These are phyloP conservation scores for Hericium coralloides DNA, from an alignment of 768 basidiomycete species.

Conservation along the genomic window DNA sequence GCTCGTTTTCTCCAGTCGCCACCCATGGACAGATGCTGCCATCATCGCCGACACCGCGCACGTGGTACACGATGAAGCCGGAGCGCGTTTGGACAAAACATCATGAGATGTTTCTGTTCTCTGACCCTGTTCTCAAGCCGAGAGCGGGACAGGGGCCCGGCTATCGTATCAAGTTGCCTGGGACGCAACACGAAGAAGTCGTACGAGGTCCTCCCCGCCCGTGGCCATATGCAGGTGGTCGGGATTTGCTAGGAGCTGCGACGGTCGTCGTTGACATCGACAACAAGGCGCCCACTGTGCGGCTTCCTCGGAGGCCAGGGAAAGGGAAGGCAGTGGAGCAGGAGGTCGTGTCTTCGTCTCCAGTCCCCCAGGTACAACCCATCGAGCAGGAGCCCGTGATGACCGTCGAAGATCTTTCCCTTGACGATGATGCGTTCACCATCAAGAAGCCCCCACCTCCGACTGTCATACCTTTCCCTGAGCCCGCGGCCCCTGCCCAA, in stretches of 20 bases:
- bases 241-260: slow-evolving; percentile 13
- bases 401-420: slow-evolving; percentile 27
- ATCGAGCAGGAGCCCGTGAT: slow-evolving; percentile 14
- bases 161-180: slow-evolving; percentile 59
- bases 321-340: slow-evolving; percentile 27
- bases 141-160: slow-evolving; percentile 45
- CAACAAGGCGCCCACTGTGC: slow-evolving; percentile 43
- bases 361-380: slow-evolving; percentile 1
- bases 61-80: slow-evolving; percentile 70
- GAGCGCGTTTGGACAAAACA: slow-evolving; percentile 82
- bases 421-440: slow-evolving; percentile 53
- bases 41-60: slow-evolving; percentile 26
- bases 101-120: slow-evolving; percentile 64
- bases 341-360: neutral
- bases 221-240: slow-evolving; percentile 2
- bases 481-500: slow-evolving; percentile 11
- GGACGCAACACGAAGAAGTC: slow-evolving; percentile 26
- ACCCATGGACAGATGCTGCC: slow-evolving; percentile 22
- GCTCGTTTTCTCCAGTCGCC: slow-evolving; percentile 15
- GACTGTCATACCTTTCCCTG: slow-evolving; percentile 24
- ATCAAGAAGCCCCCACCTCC: slow-evolving; percentile 43
- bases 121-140: slow-evolving; percentile 49
- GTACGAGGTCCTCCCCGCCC: slow-evolving; percentile 30
- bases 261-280: slow-evolving; percentile 28
- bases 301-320: slow-evolving; percentile 36